Evolutionary conservation across 176 grass and related monocot species (phyloP), one percentile per base, ranked within the genome.

Genomic region (Ensete ventricosum): DNA sequence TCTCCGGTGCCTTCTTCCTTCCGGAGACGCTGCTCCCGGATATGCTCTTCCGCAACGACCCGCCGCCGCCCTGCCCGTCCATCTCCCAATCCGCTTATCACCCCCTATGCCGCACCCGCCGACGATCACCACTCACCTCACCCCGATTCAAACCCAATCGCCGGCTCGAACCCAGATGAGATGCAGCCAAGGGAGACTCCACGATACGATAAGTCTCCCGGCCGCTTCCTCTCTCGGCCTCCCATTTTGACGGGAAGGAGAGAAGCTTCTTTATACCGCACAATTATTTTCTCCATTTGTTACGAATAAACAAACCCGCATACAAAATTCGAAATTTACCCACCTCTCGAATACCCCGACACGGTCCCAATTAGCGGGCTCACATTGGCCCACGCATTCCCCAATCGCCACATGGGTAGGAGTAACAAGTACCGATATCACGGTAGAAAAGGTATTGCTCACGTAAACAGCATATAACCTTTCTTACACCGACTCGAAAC

Each of bases 11-110:
- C 75, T 77, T 77, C 75, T 64, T 77, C 59, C 49, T 77, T 1
- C 55, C 57, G 11, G 72, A 68, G 55, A 72, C 53, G 58, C 77
- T 71, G 51, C 67, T 50, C 1, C 74, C 78, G 50, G 83, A 65
- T 2, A 85, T 27, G 29, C 22, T 85, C 76, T 80, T 68, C 79
- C 85, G 21, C 21, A 10, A 16, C 1, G 23, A 24, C 53, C 53
- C 52, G 24, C 53, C 23, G 22, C 52, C 50, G 34, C 34, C 48
- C 1, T 65, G n/a, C 0, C 58, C 60, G 58, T 77, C 60, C 75
- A 77, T 77, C 34, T 25, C 60, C 60, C 25, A 14, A 51, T 70
- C 67, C 34, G 34, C 6, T 43, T 3, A 6, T 43, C 34, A 43
- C 43, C 16, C 0, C 16, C 34, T 2, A 12, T 50, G 11, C 67